Evolutionary conservation across 805 yeast species (phyloP).

Genomic region (Yarrowia sp.): DNA sequence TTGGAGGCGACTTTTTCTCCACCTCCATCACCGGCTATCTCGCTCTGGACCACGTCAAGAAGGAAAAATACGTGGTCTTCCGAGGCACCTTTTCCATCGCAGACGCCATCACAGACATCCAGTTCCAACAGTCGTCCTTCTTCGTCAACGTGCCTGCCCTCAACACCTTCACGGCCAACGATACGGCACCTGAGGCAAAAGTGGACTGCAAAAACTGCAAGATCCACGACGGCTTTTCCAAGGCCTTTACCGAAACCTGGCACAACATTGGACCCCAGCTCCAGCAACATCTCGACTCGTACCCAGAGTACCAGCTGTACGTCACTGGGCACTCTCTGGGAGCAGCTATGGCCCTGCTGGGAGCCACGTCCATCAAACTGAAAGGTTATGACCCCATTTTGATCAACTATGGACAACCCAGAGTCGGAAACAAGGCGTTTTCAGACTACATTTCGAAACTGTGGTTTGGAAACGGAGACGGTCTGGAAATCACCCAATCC

Average conservation of each 20-base stretch:
- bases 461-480: background rate
- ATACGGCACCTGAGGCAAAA: background rate
- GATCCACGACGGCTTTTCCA: conserved; percentile 12
- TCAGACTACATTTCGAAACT: background rate
- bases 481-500: background rate
- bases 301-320: conserved; percentile 49
- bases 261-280: background rate
- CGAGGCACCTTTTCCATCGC: conserved; percentile 6
- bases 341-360: conserved; percentile 61
- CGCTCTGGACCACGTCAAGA: conserved; percentile 17
- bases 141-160: background rate
- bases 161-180: background rate
- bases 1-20: background rate
- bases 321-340: conserved; percentile 74
- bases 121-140: background rate
- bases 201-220: background rate
- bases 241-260: background rate
- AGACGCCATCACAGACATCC: background rate
- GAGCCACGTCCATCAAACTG: conserved; percentile 55
- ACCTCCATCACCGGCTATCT: background rate
- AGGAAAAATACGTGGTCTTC: conserved; percentile 1
- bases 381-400: conserved; percentile 54
- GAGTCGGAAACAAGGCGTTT: conserved; percentile 50
- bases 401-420: conserved; percentile 60
- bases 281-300: conserved; percentile 16